Evolutionary conservation across 202 grass and related monocot species (phyloP).

Genomic region (Elaeis oleifera): DNA sequence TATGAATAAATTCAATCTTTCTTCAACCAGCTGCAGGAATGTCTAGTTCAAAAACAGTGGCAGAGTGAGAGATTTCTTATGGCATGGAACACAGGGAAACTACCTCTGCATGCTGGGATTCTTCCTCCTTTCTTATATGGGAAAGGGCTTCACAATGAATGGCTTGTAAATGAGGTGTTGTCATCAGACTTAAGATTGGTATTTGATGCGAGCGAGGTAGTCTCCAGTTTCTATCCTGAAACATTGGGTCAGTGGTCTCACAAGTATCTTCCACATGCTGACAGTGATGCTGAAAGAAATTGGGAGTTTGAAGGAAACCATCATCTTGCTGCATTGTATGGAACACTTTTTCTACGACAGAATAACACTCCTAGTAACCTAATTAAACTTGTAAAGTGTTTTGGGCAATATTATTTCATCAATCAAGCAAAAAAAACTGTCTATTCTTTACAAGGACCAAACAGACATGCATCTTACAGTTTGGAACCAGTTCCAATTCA

Average conservation of each 20-base stretch:
- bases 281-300: constrained; percentile 8
- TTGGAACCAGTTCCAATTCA: neutral
- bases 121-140: constrained; percentile 65
- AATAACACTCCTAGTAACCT: constrained; percentile 9
- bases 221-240: constrained; percentile 50
- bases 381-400: constrained; percentile 41
- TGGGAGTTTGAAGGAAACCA: constrained; percentile 46
- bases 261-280: neutral
- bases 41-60: constrained; percentile 22
- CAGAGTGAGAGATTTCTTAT: constrained; percentile 34
- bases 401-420: constrained; percentile 37
- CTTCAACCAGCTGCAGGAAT: constrained; percentile 40
- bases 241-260: constrained; percentile 8
- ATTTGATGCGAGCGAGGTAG: constrained; percentile 45
- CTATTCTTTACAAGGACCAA: constrained; percentile 5
- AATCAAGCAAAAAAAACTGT: constrained; percentile 23
- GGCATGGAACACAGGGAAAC: constrained; percentile 58
- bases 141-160: constrained; percentile 42
- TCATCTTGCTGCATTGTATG: constrained; percentile 59
- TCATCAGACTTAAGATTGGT: constrained; percentile 60
- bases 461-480: constrained; percentile 14
- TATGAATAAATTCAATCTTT: constrained; percentile 6
- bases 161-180: constrained; percentile 57
- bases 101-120: constrained; percentile 49
- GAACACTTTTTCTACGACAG: constrained; percentile 37